phyloP scores from a whole-genome alignment of 352 stramenopile species.

The Globisporangium cederbergense region DNA sequence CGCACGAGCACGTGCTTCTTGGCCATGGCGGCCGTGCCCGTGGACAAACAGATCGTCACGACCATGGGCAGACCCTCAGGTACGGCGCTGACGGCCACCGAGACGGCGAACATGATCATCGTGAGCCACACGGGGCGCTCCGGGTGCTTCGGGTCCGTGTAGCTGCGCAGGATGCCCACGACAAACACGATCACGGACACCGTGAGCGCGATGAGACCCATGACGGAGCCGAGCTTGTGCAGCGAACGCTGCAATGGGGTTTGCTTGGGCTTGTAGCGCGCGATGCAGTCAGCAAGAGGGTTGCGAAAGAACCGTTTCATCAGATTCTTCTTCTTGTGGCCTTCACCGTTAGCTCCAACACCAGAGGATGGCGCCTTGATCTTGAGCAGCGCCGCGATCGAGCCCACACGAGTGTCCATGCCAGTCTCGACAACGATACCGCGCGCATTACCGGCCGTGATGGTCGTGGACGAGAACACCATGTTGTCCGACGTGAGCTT shows the following conservation, averaged over 20 bases:
- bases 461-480: slow-evolving; percentile 90
- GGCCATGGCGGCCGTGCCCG: slow-evolving; percentile 70
- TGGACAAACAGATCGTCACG: slow-evolving; percentile 77
- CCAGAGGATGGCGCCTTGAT: slow-evolving; percentile 23
- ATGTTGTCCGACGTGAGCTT: slow-evolving; percentile 84
- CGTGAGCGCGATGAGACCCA: slow-evolving; percentile 83
- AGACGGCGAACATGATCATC: slow-evolving; percentile 95
- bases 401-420: slow-evolving; percentile 70
- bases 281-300: slow-evolving; percentile 46
- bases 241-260: slow-evolving; percentile 91
- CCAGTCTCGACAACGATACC: slow-evolving; percentile 71
- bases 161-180: slow-evolving; percentile 70
- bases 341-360: not conserved
- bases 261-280: slow-evolving; percentile 62
- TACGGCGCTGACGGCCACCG: slow-evolving; percentile 73
- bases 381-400: slow-evolving; percentile 63
- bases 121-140: slow-evolving; percentile 84
- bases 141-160: slow-evolving; percentile 54
- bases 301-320: slow-evolving; percentile 30
- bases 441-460: slow-evolving; percentile 72
- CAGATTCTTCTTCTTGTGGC: slow-evolving; percentile 27
- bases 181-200: slow-evolving; percentile 88
- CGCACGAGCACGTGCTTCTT: slow-evolving; percentile 80
- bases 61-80: slow-evolving; percentile 79
- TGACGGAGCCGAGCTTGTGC: slow-evolving; percentile 93